Percentiles rank a stretch among this genome's conserved stretches.
Conservation (phyloP, 225 moss, liverwort and hornwort genomes). For the Pseudoscleropodium purum region DNA sequence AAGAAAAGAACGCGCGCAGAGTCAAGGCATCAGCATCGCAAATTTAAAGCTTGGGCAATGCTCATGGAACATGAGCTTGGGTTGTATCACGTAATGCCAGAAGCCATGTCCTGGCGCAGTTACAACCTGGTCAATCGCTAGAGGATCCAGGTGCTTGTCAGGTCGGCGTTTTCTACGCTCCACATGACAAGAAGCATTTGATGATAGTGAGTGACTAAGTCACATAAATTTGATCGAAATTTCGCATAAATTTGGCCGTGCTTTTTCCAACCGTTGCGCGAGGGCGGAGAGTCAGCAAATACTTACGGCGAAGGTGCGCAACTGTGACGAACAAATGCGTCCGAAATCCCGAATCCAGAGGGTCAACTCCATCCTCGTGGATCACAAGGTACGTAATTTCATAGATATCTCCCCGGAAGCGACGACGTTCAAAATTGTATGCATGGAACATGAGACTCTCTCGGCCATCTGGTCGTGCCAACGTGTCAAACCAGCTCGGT, state of each 20-base stretch:
- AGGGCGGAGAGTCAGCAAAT: not conserved
- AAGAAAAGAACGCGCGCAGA: not conserved
- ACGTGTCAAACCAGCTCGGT: not conserved
- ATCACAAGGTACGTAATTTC: not conserved
- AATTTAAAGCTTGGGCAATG: not conserved
- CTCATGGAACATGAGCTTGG: not conserved
- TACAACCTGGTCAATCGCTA: not conserved
- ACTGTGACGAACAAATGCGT: not conserved
- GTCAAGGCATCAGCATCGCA: not conserved
- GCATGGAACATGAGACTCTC: conserved; percentile 6
- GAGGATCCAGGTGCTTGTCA: not conserved
- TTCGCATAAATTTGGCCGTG: not conserved
- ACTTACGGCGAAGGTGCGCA: not conserved
- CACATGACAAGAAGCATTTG: not conserved
- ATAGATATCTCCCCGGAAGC: not conserved
- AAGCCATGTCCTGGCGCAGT: not conserved
- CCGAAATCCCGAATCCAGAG: not conserved
- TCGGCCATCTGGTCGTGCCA: not conserved
- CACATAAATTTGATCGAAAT: not conserved
- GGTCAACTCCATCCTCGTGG: conserved; percentile 10
- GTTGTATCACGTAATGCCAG: not conserved
- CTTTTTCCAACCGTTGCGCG: not conserved
- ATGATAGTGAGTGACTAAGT: not conserved
- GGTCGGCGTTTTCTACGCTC: not conserved
- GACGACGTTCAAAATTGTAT: not conserved